These are phyloP conservation scores for Auricularia sp. DNA, from an alignment of 768 basidiomycete genomes.

Conservation along the genomic window DNA sequence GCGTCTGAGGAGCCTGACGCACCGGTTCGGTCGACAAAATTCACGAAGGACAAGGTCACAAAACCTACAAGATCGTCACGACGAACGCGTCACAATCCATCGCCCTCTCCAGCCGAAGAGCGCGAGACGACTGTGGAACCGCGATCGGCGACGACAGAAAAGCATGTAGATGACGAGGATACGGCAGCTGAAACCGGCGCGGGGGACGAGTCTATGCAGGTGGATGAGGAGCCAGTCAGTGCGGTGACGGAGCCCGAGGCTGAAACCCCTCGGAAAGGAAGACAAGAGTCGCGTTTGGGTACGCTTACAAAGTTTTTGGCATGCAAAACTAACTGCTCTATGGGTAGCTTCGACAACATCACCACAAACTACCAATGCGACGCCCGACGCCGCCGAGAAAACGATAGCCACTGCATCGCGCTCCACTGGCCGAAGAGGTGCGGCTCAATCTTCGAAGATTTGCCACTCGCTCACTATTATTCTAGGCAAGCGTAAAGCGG, in stretches of 20 bases:
- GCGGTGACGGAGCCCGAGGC: slow-evolving; percentile 4
- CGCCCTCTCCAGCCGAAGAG: background rate
- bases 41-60: no score
- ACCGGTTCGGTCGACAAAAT: no score
- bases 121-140: background rate
- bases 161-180: background rate
- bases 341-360: background rate
- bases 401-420: no score
- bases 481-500: background rate
- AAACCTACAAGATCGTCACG: background rate
- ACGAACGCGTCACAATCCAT: background rate
- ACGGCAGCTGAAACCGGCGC: background rate
- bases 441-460: no score
- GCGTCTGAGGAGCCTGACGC: no score
- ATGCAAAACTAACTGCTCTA: background rate
- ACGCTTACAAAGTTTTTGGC: background rate
- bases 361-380: background rate
- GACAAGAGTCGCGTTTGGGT: background rate
- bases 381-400: no score
- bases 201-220: background rate
- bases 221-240: background rate
- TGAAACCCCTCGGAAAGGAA: background rate
- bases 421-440: no score
- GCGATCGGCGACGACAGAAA: background rate
- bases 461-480: background rate